Evolutionary conservation across 345 rosid genomes (phyloP).

Genomic region (Heritiera fomes): DNA sequence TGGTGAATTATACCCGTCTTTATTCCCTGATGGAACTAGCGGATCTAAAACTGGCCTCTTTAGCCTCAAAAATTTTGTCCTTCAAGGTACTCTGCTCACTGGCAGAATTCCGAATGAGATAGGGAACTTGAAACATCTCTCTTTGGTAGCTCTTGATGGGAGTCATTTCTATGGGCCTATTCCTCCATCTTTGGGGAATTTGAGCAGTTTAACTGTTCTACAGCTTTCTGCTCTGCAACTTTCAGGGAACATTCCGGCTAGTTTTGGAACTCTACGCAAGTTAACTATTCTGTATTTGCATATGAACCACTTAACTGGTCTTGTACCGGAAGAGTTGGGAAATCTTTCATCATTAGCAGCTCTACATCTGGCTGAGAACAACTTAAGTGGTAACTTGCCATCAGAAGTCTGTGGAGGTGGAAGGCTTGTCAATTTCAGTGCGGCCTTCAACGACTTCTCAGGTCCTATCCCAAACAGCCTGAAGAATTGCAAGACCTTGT

Average conservation of each 20-base stretch:
- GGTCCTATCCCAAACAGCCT: slow-evolving; percentile 38
- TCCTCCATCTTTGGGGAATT: slow-evolving; percentile 24
- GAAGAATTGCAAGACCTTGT: slow-evolving; percentile 26
- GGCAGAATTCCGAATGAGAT: slow-evolving; percentile 22
- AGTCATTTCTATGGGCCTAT: slow-evolving; percentile 20
- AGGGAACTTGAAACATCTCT: slow-evolving; percentile 9
- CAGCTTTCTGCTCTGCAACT: neutral
- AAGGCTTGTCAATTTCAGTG: slow-evolving; percentile 29
- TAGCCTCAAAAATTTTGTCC: neutral
- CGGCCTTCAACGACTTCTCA: slow-evolving; percentile 27
- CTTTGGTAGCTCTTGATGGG: neutral
- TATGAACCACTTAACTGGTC: slow-evolving; percentile 25
- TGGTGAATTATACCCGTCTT: slow-evolving; percentile 12
- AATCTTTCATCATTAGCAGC: slow-evolving; percentile 25
- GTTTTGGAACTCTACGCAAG: slow-evolving; percentile 22
- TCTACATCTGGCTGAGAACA: slow-evolving; percentile 28
- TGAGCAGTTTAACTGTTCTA: slow-evolving; percentile 5
- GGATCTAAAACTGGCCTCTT: neutral
- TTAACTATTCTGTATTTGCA: slow-evolving; percentile 25
- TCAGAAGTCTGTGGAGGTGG: slow-evolving; percentile 29
- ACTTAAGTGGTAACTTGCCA: slow-evolving; percentile 36
- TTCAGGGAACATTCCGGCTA: neutral
- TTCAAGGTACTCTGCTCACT: neutral
- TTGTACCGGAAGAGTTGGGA: slow-evolving; percentile 30
- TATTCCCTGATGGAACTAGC: slow-evolving; percentile 3